Evolutionary conservation across 495 filamentous ascomycete genomes (phyloP).

Genomic region (Tuber magnatum): DNA sequence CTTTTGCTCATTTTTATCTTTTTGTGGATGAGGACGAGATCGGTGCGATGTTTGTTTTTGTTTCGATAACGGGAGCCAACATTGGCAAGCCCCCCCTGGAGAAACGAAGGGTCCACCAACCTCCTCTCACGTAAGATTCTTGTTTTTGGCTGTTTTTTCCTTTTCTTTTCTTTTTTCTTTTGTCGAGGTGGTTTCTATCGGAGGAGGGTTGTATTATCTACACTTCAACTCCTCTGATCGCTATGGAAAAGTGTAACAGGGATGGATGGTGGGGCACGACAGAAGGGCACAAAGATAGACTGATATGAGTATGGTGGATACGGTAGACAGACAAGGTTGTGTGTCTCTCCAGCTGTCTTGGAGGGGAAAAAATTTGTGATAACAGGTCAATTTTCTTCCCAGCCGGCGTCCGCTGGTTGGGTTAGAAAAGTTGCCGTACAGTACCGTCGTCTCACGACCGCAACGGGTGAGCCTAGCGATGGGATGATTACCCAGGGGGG

Average conservation of each 20-base stretch:
- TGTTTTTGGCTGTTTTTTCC: slow-evolving; percentile 1
- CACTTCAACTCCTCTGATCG: neutral
- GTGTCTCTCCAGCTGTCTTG: neutral
- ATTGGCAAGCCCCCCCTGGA: neutral
- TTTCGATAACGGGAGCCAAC: slow-evolving; percentile 3
- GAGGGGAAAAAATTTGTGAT: neutral
- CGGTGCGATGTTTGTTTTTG: neutral
- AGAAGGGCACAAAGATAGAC: neutral
- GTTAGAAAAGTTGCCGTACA: neutral
- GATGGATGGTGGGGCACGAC: neutral
- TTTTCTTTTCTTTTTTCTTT: neutral
- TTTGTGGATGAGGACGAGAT: neutral
- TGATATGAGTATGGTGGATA: neutral
- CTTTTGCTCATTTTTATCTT: neutral
- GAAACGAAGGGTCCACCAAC: neutral
- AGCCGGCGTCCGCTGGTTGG: neutral
- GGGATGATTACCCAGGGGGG: neutral
- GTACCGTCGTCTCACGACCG: neutral
- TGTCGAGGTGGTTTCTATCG: neutral
- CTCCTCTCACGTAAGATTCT: slow-evolving; percentile 2
- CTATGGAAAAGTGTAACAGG: slow-evolving; percentile 1
- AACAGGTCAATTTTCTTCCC: neutral
- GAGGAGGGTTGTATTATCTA: neutral
- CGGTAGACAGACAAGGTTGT: neutral
- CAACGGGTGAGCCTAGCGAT: neutral